Evolutionary conservation across 257 asterid species (phyloP), one percentile per base, ranked within the genome.

Genomic region (Jaltomata sinuosa): DNA sequence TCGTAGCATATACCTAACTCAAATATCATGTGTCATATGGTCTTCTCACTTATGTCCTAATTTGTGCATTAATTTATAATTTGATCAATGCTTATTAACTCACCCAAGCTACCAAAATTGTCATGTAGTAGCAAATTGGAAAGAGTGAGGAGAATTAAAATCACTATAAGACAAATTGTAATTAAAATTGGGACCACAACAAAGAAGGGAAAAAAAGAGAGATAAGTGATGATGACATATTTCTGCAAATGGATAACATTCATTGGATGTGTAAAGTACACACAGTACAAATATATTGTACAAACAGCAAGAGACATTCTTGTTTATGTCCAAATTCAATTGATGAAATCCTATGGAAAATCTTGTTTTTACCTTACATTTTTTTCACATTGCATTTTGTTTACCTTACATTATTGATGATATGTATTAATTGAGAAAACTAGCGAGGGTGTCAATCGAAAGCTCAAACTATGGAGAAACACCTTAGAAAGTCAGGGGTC

Each of bases 221-320:
- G 61, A 12, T 62, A 81, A 88, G 50, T 55, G 90, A 87, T n/a
- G 79, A 27, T 80, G 84, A 86, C 83, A 15, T 50, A 52, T 83
- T 74, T 80, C 84, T 86, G 77, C 52, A 83, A 72, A 84, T 84
- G 88, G 87, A 87, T 87, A 85, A 82, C 82, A 79, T 84, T 86
- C 82, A 85, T 74, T 87, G 90, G 83, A 77, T 82, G 79, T 45
- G 84, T 82, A 64, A 53, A 61, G 27, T 22, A 16, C 54, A 62
- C 38, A 52, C 40, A 22, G 31, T 27, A 61, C 32, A 55, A n/a
- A n/a, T 38, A 7, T 36, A 47, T 9, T 15, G 81, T 76, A 76
- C 81, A 25, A 25, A 76, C 2, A 76, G n/a, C 1, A 25, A 15
- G 25, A 76, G 15, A 76, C 81, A 45, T 47, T 76, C 61, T 27